phyloP scores from a whole-genome alignment of 2,329 filamentous ascomycete species.

The Trichoderma semiorbis region DNA sequence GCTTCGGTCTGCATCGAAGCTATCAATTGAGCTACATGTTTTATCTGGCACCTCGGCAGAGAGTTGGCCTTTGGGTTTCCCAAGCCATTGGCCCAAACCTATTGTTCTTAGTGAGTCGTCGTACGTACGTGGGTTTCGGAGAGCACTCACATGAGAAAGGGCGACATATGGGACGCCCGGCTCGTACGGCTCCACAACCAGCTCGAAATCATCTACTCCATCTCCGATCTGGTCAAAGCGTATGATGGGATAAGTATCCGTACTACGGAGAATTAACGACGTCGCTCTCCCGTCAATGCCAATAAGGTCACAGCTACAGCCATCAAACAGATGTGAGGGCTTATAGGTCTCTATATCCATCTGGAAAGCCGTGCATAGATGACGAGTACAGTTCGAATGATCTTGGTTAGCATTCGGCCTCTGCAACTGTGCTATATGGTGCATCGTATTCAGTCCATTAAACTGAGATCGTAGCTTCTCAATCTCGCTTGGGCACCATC shows the following conservation, averaged over 20 bases:
- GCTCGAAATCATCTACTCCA: conserved; percentile 16
- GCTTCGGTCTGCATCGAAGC: conserved; percentile 19
- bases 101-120: background rate
- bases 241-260: conserved; percentile 24
- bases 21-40: conserved; percentile 26
- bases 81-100: conserved; percentile 37
- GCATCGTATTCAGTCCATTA: conserved; percentile 25
- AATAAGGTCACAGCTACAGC: conserved; percentile 25
- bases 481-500: conserved; percentile 35
- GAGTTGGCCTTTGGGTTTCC: conserved; percentile 32
- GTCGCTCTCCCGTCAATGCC: conserved; percentile 23
- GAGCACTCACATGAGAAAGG: conserved; percentile 32
- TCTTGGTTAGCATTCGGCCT: conserved; percentile 15
- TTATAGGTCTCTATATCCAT: conserved; percentile 29
- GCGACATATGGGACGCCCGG: conserved; percentile 30
- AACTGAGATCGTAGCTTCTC: conserved; percentile 26
- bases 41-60: conserved; percentile 32
- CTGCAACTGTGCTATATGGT: conserved; percentile 25
- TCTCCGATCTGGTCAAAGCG: conserved; percentile 12
- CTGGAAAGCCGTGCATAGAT: conserved; percentile 30
- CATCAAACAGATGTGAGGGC: conserved; percentile 23
- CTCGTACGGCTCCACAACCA: conserved; percentile 26
- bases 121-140: too few species aligned
- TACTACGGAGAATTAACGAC: conserved; percentile 18
- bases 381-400: conserved; percentile 28